Base-by-base conservation (phyloP, 176 grass and related monocot genomes). In the Juncus inflexus region DNA sequence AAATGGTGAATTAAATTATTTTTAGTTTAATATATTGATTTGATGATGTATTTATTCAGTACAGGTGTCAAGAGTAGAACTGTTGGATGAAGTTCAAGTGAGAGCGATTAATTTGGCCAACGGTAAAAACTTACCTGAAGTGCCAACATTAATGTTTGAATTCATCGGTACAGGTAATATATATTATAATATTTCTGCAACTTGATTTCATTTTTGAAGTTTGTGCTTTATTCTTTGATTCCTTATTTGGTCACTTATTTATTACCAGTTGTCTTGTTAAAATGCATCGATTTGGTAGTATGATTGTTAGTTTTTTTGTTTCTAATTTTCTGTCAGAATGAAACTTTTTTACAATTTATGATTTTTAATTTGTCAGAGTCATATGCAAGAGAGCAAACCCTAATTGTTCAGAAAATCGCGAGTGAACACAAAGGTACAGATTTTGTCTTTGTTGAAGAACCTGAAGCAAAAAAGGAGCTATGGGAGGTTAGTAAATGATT, bases 31-130 rank as follows among this genome's bases (percentile, higher is more conserved):
- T 10, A 40, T 38, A 63, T 16, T 63, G 4, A 63, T 49, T 60
- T 72, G 6, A 40, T 9, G 39, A 37, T 58, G 49, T 38, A 58
- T 72, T 13, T 60, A 36, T 70, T 78, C 9, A 47, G 43, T 47
- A 47, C 43, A 91, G 92, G 94, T 91, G 53, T 97, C 88, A 62
- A 91, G 94, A 74, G 83, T 97, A 61, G 94, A 97, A 57, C 81
- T 97, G 7, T 75, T 97, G 65, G 94, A 97, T 74, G 94, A 92
- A 76, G 94, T 97, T 86, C 94, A 97, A 84, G 79, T 97, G 47
- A 84, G 79, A 76, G 94, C 94, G 83, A 97, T 97, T 75, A 97
- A 97, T 62, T 58, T 82, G 35, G 94, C 88, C 50, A 92, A 97
- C 81, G 83, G 65, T 64, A 97, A 92, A 84, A 82, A 43, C n/a